Evolutionary conservation across 495 filamentous ascomycete species (phyloP).

Genomic region (Pyrenula massariospora): DNA sequence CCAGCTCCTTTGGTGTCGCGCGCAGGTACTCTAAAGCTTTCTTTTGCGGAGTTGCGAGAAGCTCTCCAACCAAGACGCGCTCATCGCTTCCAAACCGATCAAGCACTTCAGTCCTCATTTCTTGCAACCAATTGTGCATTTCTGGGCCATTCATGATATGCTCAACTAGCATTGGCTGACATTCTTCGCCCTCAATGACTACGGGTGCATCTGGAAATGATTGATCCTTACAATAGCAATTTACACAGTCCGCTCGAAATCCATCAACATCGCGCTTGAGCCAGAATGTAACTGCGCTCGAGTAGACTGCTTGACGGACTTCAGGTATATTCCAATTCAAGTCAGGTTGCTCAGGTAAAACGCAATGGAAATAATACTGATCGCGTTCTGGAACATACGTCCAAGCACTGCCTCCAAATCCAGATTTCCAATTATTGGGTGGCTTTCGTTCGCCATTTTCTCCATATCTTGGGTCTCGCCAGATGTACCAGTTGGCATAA

Average conservation of each 20-base stretch:
- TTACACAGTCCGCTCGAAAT: constrained; percentile 60
- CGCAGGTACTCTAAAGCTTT: neutral
- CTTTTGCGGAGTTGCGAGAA: too few relatives aligned
- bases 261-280: constrained; percentile 55
- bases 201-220: constrained; percentile 50
- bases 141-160: constrained; percentile 54
- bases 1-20: neutral
- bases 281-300: constrained; percentile 64
- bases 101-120: too few relatives aligned
- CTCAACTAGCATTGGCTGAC: constrained; percentile 39
- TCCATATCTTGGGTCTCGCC: constrained; percentile 48
- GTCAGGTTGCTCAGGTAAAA: constrained; percentile 54
- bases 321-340: constrained; percentile 63
- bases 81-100: too few relatives aligned
- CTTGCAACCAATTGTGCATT: constrained; percentile 52
- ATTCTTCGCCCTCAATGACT: constrained; percentile 27
- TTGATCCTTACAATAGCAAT: constrained; percentile 53
- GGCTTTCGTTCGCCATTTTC: constrained; percentile 47
- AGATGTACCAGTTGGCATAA: constrained; percentile 66
- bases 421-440: constrained; percentile 58
- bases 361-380: constrained; percentile 64
- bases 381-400: constrained; percentile 49
- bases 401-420: constrained; percentile 54
- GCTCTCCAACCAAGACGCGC: too few relatives aligned
- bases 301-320: constrained; percentile 51